Evolutionary conservation across 2,329 filamentous ascomycete genomes (phyloP), one percentile per base, ranked within the genome.

Genomic region (Zasmidium cellare): DNA sequence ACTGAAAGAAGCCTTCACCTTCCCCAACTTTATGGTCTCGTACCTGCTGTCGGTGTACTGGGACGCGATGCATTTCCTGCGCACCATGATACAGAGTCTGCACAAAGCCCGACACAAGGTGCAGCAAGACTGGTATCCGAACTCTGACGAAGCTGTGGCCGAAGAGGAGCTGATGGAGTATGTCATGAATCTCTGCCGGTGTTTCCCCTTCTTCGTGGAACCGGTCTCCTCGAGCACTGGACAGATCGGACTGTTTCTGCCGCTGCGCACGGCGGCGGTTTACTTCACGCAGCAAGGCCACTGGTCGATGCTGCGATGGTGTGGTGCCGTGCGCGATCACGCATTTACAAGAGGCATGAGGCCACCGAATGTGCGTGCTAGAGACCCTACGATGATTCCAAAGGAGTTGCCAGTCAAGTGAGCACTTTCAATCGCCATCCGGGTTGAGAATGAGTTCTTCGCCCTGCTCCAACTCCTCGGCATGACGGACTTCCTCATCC

Each of bases 21-120:
- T 73, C 53, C 54, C 60, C 1, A 64, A 57, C 45, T 73, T 73
- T 57, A 58, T 67, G 44, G 57, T 65, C 22, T 67, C 61, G 9
- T 73, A 72, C 41, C 52, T 73, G 16, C 52, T 65, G 22, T 65
- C 58, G n/a, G 59, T 68, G 18, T 72, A 71, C 54, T 72, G 70
- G 70, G 59, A 68, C 14, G 62, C 62, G 12, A 66, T 71, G 62
- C 65, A 69, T 54, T 66, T 64, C 51, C 55, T 72, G 14, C 66
- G 69, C 20, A 61, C 53, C 16, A 62, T 58, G 3, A 59, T 67
- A 11, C 64, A 66, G 41, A 58, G 57, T 3, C 57, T 70, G 28
- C 65, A 69, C 50, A 55, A 58, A 18, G 41, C 56, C 3, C 61
- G 64, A 5, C 57, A 66, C 46, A 57, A 60, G 9, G n/a, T 60